Evolutionary conservation across 495 filamentous ascomycete genomes (phyloP), one percentile per base, ranked within the genome.

Genomic region (Clavariopsis aquatica): DNA sequence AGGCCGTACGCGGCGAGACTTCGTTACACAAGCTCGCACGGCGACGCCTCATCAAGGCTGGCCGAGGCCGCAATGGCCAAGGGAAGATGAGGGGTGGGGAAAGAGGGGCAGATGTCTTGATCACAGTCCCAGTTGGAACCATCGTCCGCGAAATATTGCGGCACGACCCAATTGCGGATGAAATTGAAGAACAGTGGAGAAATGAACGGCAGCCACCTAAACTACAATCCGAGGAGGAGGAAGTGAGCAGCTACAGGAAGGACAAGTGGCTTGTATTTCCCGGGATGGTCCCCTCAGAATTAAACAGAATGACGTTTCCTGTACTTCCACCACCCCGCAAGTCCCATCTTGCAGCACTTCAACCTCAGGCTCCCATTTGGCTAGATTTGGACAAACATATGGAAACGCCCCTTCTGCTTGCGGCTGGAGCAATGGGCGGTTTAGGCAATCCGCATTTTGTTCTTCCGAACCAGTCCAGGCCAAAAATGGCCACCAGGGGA

Each of bases 361-460:
- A 93, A 68, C 89, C 89, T 0, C 70, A 80, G 29, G 82, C 81
- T 0, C 91, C 91, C 10, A 85, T 98, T 17, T 81, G 84, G 62
- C 81, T 98, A 10, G 94, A 98, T 73, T 81, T 98, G 10, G 90
- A 88, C 9, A 76, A 83, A 24, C 88, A 90, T 1, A 96, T 93
- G 78, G 84, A 89, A 15, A 82, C 83, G 43, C 94, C 94, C 0
- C 85, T 96, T 56, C 79, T 98, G n/a, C 82, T 98, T n/a, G 88
- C 90, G 1, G 90, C 91, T 1, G 94, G 94, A 20, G 91, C 90
- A 15, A 83, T 90, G 47, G 95, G 95, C 12, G 94, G 94, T 0
- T 76, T 96, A 36, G 94, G 94, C 0, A 98, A 98, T 69, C 91
- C 94, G 15, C 92, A 97, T 71, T 98, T 96, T 70, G 82, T 88